phyloP scores from a whole-genome alignment of 2,329 filamentous ascomycete species.

The Aspergillus brasiliensis region DNA sequence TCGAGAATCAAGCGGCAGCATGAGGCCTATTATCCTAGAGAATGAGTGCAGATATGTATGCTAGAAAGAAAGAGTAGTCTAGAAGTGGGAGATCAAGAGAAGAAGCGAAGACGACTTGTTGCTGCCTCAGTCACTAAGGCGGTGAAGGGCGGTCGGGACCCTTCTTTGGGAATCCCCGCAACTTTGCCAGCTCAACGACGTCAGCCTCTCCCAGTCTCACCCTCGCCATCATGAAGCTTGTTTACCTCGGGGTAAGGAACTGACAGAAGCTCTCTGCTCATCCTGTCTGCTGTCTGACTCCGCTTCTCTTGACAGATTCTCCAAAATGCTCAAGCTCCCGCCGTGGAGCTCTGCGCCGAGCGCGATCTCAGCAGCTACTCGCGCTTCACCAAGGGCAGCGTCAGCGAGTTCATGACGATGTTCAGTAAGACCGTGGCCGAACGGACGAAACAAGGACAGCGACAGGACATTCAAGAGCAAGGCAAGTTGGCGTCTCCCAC shows the following conservation, averaged over 20 bases:
- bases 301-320: slow-evolving; percentile 62
- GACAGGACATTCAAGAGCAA: slow-evolving; percentile 73
- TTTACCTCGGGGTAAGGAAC: slow-evolving; percentile 77
- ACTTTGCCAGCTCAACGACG: slow-evolving; percentile 13
- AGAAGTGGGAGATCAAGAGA: neutral
- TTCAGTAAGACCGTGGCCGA: slow-evolving; percentile 88
- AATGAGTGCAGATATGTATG: too few relatives aligned
- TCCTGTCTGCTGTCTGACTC: neutral
- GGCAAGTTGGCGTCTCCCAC: slow-evolving; percentile 24
- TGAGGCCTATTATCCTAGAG: too few relatives aligned
- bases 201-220: slow-evolving; percentile 18
- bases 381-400: slow-evolving; percentile 69
- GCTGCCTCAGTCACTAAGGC: slow-evolving; percentile 5
- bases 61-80: neutral
- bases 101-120: neutral
- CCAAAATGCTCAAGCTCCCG: slow-evolving; percentile 75
- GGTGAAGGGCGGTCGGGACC: neutral
- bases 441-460: slow-evolving; percentile 75
- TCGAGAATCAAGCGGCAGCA: too few relatives aligned
- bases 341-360: slow-evolving; percentile 74
- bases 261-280: slow-evolving; percentile 8
- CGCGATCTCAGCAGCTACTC: slow-evolving; percentile 77
- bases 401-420: slow-evolving; percentile 75
- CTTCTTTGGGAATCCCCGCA: slow-evolving; percentile 6
- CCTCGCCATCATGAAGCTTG: slow-evolving; percentile 71